Evolutionary conservation across 257 asterid species (phyloP).

Genomic region (Solanum tacnaense): DNA sequence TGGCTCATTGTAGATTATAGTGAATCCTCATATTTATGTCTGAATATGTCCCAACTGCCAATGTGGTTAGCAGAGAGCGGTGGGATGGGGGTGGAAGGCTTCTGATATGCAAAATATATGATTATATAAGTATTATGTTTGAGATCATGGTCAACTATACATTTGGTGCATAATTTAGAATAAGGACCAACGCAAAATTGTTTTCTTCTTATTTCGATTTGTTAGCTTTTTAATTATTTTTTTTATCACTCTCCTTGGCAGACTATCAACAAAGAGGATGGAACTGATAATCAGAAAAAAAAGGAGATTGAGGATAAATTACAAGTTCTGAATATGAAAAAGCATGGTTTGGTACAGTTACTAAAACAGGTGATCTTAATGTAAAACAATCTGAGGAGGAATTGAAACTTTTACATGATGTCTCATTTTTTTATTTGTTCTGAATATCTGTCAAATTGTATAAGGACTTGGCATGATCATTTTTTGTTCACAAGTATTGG

Average conservation of each 20-base stretch:
- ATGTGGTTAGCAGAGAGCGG: background rate
- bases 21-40: background rate
- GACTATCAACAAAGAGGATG: constrained; percentile 38
- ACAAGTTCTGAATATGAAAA: constrained; percentile 58
- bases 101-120: background rate
- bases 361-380: constrained; percentile 56
- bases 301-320: constrained; percentile 73
- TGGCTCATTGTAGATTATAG: background rate
- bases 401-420: background rate
- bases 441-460: background rate
- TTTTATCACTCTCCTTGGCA: constrained; percentile 11
- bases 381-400: background rate
- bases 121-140: background rate
- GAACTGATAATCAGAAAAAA: constrained; percentile 44
- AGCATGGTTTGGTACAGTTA: constrained; percentile 75
- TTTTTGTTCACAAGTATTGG: background rate
- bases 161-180: background rate
- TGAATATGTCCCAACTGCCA: background rate
- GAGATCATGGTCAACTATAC: background rate
- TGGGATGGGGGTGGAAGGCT: background rate
- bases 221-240: background rate
- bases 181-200: background rate
- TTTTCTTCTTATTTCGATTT: background rate
- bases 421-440: background rate
- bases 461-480: background rate